These are phyloP conservation scores for Thuidium tamariscinum DNA, from an alignment of 225 moss, liverwort and hornwort genomes.

Conservation along the genomic window DNA sequence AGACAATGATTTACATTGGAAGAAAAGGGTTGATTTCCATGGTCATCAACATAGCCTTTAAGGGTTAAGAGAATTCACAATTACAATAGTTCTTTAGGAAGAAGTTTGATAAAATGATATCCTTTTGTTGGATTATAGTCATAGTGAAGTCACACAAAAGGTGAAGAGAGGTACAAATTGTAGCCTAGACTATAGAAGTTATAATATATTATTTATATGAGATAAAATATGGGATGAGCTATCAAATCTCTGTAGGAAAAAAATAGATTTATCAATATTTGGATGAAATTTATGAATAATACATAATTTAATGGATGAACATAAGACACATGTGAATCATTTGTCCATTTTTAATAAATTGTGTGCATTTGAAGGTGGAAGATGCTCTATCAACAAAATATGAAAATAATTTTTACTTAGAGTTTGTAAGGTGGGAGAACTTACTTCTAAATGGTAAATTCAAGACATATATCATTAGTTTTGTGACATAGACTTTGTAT, in stretches of 20 bases:
- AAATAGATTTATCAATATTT: neutral
- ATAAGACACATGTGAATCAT: neutral
- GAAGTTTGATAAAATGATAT: neutral
- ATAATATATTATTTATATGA: no score
- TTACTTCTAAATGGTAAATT: neutral
- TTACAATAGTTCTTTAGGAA: neutral
- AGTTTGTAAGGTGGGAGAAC: neutral
- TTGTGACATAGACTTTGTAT: neutral
- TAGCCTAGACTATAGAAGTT: neutral
- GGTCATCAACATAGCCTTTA: no score
- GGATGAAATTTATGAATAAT: neutral
- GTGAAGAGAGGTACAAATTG: no score
- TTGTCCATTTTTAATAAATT: no score
- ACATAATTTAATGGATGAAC: neutral
- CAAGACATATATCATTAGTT: accelerated
- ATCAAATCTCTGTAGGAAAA: neutral
- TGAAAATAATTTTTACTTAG: neutral
- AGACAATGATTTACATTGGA: no score
- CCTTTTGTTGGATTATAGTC: no score
- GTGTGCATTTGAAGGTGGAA: neutral
- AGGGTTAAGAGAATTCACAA: neutral
- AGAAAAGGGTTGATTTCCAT: no score
- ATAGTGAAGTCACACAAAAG: no score
- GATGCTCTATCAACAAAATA: neutral
- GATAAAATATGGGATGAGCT: neutral